Evolutionary conservation across 192 early-diverging fungal species (phyloP), one percentile per base, ranked within the genome.

Genomic region (Dissophora globulifera): DNA sequence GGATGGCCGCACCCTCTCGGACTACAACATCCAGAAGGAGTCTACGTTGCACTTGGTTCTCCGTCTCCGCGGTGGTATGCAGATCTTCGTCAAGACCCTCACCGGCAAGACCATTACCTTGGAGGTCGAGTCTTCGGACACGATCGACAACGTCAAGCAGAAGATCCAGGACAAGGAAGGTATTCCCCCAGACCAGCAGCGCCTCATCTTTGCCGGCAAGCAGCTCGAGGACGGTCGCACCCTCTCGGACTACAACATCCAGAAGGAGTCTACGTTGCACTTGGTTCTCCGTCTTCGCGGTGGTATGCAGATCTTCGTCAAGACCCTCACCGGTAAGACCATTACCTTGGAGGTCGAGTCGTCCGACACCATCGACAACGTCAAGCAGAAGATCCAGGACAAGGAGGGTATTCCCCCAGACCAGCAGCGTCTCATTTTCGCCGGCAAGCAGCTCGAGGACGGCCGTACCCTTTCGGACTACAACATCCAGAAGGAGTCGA

Each of bases 101-200:
- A 98, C 96, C 45, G 96, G 96, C 70, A 98, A 96, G 90, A 98
- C 96, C 78, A 95, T 98, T 83, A 98, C 96, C 64, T 83, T 98
- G 27, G 96, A 93, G 79, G 91, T 93, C 30, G 91, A 93, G 81
- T 91, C 89, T 26, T 87, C 84, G 19, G 90, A 92, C 67, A 82
- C 83, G 54, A 93, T 94, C 59, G 92, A 94, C 45, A 89, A 91
- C 62, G 91, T 95, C 79, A 94, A 95, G 87, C 49, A 70, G 41
- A 93, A 92, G 87, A 94, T 94, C 56, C 91, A 93, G 83, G 89
- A 94, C 64, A 94, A 92, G 85, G 93, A 94, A 81, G 93, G 93
- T 29, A 93, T 93, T 41, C 92, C 91, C n/a, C 91, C 91, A 52
- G 91, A 93, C 75, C 92, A 93, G 81, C 92, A 92, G 78, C 89